Percentiles rank a stretch among this genome's conserved stretches.
Evolutionary conservation across 73 alveolate species (phyloP).

Genomic region (Paramecium octaurelia): DNA sequence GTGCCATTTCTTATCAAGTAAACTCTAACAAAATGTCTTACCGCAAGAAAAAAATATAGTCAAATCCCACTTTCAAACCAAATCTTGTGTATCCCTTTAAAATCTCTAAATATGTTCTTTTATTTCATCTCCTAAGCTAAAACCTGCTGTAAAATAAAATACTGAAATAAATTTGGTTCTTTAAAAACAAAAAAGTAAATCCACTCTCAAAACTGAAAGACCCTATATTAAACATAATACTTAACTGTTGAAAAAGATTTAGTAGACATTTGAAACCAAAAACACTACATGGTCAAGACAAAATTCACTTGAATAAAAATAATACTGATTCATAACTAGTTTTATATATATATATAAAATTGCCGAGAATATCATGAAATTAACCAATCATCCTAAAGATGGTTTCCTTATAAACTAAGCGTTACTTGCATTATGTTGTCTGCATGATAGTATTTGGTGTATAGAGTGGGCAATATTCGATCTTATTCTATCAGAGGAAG

Average conservation of each 20-base stretch:
- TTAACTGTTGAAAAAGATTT: background rate
- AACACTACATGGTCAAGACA: background rate
- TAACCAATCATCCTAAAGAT: background rate
- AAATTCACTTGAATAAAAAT: background rate
- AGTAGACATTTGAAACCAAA: background rate
- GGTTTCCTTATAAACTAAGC: background rate
- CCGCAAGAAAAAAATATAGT: background rate
- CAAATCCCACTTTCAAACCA: background rate
- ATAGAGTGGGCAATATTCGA: conserved; percentile 8
- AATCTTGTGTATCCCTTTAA: background rate
- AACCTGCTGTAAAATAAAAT: background rate
- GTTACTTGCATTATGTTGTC: background rate
- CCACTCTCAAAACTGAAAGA: background rate
- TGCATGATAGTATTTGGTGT: background rate
- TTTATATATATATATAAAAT: background rate
- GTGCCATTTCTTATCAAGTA: background rate
- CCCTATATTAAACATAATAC: background rate
- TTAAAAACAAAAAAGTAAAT: background rate
- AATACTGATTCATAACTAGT: background rate
- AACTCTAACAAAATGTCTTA: background rate
- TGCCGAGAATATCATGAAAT: background rate
- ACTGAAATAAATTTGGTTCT: background rate
- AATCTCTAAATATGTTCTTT: background rate
- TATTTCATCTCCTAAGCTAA: background rate
- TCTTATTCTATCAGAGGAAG: background rate